phyloP scores from a whole-genome alignment of 208 protist genomes.

The Porcisia hertigi region DNA sequence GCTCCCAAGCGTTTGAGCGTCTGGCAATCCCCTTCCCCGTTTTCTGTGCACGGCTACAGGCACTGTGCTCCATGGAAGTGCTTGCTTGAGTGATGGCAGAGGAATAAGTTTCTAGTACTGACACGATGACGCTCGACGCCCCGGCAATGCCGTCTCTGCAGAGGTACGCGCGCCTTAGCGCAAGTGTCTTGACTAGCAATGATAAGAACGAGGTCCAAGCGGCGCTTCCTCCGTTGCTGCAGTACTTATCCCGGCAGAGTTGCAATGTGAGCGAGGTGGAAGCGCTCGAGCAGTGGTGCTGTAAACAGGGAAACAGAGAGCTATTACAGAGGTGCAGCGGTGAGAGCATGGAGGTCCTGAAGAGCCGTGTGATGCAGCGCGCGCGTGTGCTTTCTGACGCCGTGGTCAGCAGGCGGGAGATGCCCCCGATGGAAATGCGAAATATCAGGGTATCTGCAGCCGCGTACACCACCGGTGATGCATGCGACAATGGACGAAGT shows the following conservation, averaged over 20 bases:
- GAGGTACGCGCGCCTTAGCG: constrained; percentile 9
- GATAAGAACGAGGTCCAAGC: not conserved
- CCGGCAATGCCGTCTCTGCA: constrained; percentile 2
- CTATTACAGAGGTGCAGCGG: not conserved
- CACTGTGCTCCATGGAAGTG: not conserved
- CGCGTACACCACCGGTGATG: not conserved
- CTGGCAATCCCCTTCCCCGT: not conserved
- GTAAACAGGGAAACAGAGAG: not conserved
- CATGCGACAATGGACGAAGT: not conserved
- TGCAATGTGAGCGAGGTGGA: constrained; percentile 24
- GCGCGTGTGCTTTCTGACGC: constrained; percentile 3
- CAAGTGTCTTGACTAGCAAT: not conserved
- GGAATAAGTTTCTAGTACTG: not conserved
- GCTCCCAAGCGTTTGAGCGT: not conserved
- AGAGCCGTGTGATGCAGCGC: constrained; percentile 6
- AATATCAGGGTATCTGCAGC: not conserved
- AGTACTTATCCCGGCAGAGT: constrained; percentile 19
- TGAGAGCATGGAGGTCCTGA: not conserved
- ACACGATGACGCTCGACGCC: not conserved
- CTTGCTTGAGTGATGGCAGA: not conserved
- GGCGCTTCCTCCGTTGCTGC: not conserved
- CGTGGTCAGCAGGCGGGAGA: constrained; percentile 4
- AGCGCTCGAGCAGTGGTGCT: constrained; percentile 16
- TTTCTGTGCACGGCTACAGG: not conserved
- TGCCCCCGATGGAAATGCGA: not conserved